phyloP scores from a whole-genome alignment of 1,284 basidiomycete species.

The Prillingera fragicola region DNA sequence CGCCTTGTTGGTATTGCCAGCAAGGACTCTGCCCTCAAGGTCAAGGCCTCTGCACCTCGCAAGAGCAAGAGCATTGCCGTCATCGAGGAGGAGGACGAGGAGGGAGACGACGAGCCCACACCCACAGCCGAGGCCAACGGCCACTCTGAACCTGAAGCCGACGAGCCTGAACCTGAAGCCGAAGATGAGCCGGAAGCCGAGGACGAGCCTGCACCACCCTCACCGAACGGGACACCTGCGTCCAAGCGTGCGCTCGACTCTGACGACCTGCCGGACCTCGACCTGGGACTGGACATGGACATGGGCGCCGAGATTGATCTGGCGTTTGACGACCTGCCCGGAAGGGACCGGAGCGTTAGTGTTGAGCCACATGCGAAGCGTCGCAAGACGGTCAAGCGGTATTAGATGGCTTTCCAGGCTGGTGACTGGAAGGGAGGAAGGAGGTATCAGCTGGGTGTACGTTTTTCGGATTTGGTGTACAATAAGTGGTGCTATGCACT shows the following conservation, averaged over 20 bases:
- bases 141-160: constrained; percentile 9
- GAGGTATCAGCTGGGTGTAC: too few species aligned
- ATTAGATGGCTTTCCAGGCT: constrained; percentile 6
- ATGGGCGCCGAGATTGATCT: constrained; percentile 18
- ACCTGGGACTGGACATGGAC: constrained; percentile 10
- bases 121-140: constrained; percentile 9
- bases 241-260: not conserved
- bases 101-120: constrained; percentile 28
- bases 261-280: constrained; percentile 16
- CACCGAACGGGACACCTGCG: not conserved
- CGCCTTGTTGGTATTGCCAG: constrained; percentile 51
- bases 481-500: not conserved
- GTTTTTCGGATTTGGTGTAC: not conserved
- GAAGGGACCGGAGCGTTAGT: constrained; percentile 17
- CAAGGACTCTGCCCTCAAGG: constrained; percentile 46
- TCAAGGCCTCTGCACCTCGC: constrained; percentile 51
- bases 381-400: constrained; percentile 19
- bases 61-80: constrained; percentile 48
- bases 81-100: constrained; percentile 51
- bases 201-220: constrained; percentile 5
- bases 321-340: constrained; percentile 16
- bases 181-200: constrained; percentile 13
- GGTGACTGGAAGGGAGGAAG: too few species aligned
- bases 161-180: constrained; percentile 3
- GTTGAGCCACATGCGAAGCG: constrained; percentile 23